phyloP scores from a whole-genome alignment of 1,139 yeast genomes.

The Candida sojae region DNA sequence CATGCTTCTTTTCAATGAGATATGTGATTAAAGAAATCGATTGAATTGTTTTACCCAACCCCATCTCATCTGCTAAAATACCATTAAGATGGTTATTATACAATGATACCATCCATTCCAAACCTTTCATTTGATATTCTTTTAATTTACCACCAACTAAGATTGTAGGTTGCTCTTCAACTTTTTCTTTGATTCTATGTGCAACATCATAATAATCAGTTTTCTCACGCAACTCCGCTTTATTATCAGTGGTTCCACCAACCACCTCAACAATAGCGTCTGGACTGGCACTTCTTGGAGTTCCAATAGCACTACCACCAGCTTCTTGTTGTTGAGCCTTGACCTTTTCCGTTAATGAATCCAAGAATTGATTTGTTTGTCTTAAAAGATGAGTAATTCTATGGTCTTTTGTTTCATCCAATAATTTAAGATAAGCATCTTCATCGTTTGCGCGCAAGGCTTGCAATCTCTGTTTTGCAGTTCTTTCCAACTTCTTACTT shows the following conservation, averaged over 20 bases:
- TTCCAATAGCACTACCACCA: conserved; percentile 26
- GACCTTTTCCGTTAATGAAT: conserved; percentile 75
- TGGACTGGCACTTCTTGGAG: conserved; percentile 11
- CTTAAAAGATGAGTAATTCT: conserved; percentile 78
- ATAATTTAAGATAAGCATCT: conserved; percentile 76
- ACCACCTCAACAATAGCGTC: conserved; percentile 19
- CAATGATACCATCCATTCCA: conserved; percentile 97
- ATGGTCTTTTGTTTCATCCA: conserved; percentile 82
- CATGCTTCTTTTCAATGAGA: conserved; percentile 83
- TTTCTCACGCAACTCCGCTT: conserved; percentile 42
- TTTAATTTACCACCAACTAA: conserved; percentile 86
- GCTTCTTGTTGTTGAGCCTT: conserved; percentile 70
- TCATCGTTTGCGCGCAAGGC: conserved; percentile 84
- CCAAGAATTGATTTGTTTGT: conserved; percentile 80
- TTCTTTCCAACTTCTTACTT: conserved; percentile 69
- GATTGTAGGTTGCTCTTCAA: conserved; percentile 63
- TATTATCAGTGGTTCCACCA: conserved; percentile 39
- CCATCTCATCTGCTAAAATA: conserved; percentile 97
- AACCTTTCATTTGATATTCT: conserved; percentile 91
- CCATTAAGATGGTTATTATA: conserved; percentile 93
- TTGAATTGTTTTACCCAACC: conserved; percentile 94
- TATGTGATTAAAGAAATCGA: conserved; percentile 89
- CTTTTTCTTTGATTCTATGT: conserved; percentile 68
- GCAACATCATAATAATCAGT: conserved; percentile 81
- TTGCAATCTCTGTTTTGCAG: conserved; percentile 83